Conservation (phyloP, 202 grass and related monocot genomes). For the Eragrostis tef region DNA sequence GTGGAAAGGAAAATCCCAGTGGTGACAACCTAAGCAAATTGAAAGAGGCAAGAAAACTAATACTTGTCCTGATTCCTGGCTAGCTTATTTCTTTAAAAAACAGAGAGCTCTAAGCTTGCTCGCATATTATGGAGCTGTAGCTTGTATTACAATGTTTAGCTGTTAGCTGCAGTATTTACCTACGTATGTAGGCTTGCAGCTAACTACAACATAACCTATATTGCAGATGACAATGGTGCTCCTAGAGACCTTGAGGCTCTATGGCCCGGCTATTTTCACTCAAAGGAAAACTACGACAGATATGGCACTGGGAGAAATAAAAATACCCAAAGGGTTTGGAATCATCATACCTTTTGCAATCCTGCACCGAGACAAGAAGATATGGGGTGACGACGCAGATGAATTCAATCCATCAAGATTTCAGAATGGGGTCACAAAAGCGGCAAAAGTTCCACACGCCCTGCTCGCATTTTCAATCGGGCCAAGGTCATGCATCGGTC, state of each 20-base stretch:
- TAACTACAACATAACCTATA: no score
- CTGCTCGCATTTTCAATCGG: conserved; percentile 47
- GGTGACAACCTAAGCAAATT: conserved; percentile 44
- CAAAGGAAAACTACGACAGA: conserved; percentile 39
- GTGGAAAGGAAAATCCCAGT: conserved; percentile 24
- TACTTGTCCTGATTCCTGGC: no score
- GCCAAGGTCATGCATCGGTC: conserved; percentile 54
- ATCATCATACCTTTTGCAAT: conserved; percentile 33
- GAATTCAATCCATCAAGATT: conserved; percentile 54
- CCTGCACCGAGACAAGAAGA: conserved; percentile 42
- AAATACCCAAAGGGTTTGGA: conserved; percentile 26
- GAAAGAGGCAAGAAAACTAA: conserved; percentile 45
- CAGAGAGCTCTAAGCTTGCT: no score
- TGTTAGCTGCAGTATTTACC: no score
- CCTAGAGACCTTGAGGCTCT: conserved; percentile 52
- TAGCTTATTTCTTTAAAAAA: no score
- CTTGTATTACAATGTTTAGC: no score
- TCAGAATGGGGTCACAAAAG: conserved; percentile 22
- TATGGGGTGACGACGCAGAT: conserved; percentile 39
- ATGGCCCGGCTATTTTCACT: conserved; percentile 33
- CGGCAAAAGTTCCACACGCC: conserved; percentile 24
- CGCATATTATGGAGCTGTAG: no score
- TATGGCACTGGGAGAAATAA: conserved; percentile 33
- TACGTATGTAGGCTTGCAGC: no score
- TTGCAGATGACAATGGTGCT: conserved; percentile 58